Base-by-base conservation (phyloP, 208 protist genomes). In the Crithidia thermophila region DNA sequence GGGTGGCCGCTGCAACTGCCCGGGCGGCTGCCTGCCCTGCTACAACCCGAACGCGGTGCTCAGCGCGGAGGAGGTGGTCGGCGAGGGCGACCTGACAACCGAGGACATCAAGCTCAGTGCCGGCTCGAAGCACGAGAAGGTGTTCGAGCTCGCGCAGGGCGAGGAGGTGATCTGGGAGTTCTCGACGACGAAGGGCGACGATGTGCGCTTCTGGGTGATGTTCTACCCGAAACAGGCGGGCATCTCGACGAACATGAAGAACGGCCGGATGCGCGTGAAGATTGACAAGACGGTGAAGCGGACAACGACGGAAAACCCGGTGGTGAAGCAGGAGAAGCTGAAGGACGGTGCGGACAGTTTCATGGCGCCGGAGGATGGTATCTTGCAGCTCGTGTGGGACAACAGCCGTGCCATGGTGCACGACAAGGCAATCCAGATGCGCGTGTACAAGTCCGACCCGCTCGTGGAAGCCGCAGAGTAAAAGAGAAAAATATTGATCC, bases 121-220 rank as follows among this genome's bases (percentile, higher is more conserved):
- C 2, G 84, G 84, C 16, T 66, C 77, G 56, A 73, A 57, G 39
- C 75, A 81, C 62, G 76, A 78, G 53, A 84, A 78, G 53, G 70
- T 66, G 16, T 84, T 87, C 53, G 68, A 74, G 36, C 64, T 90
- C 34, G 34, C 10, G 20, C 59, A 76, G 25, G 78, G 75, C 0
- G 84, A 90, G 55, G 66, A 87, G 40, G 77, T 90, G 13, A 74
- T 81, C 28, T 90, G 84, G 81, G 80, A 90, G 66, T 90, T 86
- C 57, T 57, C 66, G 0, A 77, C 78, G 21, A 86, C 71, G 6
- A 66, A 79, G 16, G 81, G 78, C 28, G 60, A 25, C 0, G 77
- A 90, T 23, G 61, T 89, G 42, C 63, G 45, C 43, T 89, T 89
- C 50, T 77, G 50, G 13, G 64, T 80, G 0, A 62, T 73, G 68